phyloP scores from a whole-genome alignment of 1,139 yeast species.

The Geotrichum klebahnii region DNA sequence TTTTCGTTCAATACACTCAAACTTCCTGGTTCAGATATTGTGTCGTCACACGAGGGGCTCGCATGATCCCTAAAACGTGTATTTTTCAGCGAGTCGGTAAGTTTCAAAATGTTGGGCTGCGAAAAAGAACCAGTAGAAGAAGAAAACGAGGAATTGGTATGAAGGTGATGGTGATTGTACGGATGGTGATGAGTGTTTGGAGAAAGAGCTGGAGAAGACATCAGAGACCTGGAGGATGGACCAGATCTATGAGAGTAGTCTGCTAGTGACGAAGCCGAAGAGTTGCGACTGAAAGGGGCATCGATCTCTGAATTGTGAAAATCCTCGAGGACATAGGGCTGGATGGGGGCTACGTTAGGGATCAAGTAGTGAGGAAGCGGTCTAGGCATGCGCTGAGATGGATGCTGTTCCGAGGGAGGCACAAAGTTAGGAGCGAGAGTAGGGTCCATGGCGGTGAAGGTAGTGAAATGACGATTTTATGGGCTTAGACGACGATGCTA shows the following conservation, averaged over 20 bases:
- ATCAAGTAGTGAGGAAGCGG: slow-evolving; percentile 65
- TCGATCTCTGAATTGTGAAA: slow-evolving; percentile 58
- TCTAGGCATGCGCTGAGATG: slow-evolving; percentile 46
- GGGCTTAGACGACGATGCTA: background rate
- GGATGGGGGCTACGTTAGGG: slow-evolving; percentile 71
- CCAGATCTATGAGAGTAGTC: background rate
- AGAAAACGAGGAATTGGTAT: background rate
- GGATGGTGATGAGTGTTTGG: background rate
- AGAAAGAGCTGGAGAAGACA: background rate
- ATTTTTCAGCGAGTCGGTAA: no score
- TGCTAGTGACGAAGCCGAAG: slow-evolving; percentile 28
- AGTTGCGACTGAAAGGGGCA: slow-evolving; percentile 61
- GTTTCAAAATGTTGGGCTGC: no score
- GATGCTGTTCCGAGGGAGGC: slow-evolving; percentile 38
- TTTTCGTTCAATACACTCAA: no score
- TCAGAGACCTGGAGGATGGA: background rate
- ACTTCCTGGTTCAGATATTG: no score
- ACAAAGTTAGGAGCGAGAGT: slow-evolving; percentile 40
- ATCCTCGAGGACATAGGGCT: slow-evolving; percentile 73
- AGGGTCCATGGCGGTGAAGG: slow-evolving; percentile 37
- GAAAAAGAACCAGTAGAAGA: no score
- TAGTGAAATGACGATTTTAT: background rate
- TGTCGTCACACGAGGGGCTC: no score
- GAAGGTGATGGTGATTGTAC: background rate
- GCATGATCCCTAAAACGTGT: no score